Evolutionary conservation across 2,329 filamentous ascomycete species (phyloP), one percentile per base, ranked within the genome.

Genomic region (Claviceps paspali): DNA sequence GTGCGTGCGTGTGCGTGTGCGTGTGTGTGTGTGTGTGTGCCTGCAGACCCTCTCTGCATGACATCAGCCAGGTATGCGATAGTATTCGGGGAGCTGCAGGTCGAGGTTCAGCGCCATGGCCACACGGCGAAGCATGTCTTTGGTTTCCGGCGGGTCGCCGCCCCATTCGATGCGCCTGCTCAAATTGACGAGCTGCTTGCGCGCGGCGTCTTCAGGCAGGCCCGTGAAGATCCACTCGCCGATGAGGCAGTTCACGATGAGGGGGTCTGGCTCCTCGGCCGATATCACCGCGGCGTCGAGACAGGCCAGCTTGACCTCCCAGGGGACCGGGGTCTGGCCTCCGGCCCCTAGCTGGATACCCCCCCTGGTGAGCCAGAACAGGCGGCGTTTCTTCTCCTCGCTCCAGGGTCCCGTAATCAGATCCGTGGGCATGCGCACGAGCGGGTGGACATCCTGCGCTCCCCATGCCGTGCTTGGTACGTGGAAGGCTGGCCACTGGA

Each of bases 361-460:
- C 5, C 53, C 59, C 26, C 60, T 56, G 8, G 56, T 48, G 15
- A 68, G 51, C 65, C 65, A 68, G 47, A 66, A 65, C 5, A 68
- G 50, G 21, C 62, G 62, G 28, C 58, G 54, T 18, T 54, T 48
- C 29, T 52, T 47, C 27, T 57, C 55, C 4, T 59, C 57, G 18
- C 57, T 47, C 61, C 60, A 65, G 0, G 64, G 62, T 0, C 63
- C 62, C 0, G 52, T 56, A 23, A 67, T 39, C 19, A 68, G 55
- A 4, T 41, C 30, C 9, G 52, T 49, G 6, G 65, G 65, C 28
- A 68, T 54, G n/a, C 52, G 55, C 3, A 54, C 52, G 6, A 47
- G 43, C 9, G 50, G 53, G 36, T 68, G 61, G 9, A 67, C 52
- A 37, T 64, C 60, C 7, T 47, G 49, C 2, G 43, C 41, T 27